Evolutionary conservation across 164 flowering plant genomes (phyloP).

Genomic region (Nymphaea thermarum): DNA sequence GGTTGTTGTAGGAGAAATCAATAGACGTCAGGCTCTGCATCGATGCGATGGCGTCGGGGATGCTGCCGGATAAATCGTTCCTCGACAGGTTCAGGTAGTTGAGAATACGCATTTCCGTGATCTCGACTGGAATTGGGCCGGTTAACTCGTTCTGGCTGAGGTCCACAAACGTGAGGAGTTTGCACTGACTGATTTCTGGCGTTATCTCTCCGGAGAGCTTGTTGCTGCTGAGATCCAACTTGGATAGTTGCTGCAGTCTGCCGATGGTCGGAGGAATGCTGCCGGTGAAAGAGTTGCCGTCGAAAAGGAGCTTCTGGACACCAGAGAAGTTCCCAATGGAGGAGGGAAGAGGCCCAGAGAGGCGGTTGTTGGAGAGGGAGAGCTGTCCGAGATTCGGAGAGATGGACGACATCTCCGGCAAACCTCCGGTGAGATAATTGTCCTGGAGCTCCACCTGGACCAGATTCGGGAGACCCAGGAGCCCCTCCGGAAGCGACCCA

Average conservation of each 20-base stretch:
- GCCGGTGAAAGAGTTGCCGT: constrained; percentile 77
- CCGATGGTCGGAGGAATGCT: constrained; percentile 71
- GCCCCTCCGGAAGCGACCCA: constrained; percentile 74
- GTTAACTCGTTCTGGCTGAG: constrained; percentile 74
- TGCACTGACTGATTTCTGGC: constrained; percentile 72
- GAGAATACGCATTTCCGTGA: constrained; percentile 69
- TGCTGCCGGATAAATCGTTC: constrained; percentile 64
- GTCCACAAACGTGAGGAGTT: constrained; percentile 70
- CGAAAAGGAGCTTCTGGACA: constrained; percentile 80
- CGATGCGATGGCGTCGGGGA: constrained; percentile 53
- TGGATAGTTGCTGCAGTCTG: constrained; percentile 71
- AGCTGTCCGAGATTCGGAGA: constrained; percentile 53
- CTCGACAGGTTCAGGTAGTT: constrained; percentile 81
- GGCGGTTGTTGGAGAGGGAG: constrained; percentile 65
- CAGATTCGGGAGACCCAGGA: constrained; percentile 48
- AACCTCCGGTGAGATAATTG: constrained; percentile 53
- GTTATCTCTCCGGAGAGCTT: constrained; percentile 54
- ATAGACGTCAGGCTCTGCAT: constrained; percentile 95
- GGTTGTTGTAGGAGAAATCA: constrained; percentile 86
- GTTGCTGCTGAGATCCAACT: constrained; percentile 80
- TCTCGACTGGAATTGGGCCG: constrained; percentile 68
- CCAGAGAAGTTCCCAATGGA: constrained; percentile 75
- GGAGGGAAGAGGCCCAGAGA: constrained; percentile 58
- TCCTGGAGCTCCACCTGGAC: constrained; percentile 75
- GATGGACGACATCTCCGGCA: constrained; percentile 31